These are phyloP conservation scores for Candida andamanensis DNA, from an alignment of 805 yeast species.

Conservation along the genomic window DNA sequence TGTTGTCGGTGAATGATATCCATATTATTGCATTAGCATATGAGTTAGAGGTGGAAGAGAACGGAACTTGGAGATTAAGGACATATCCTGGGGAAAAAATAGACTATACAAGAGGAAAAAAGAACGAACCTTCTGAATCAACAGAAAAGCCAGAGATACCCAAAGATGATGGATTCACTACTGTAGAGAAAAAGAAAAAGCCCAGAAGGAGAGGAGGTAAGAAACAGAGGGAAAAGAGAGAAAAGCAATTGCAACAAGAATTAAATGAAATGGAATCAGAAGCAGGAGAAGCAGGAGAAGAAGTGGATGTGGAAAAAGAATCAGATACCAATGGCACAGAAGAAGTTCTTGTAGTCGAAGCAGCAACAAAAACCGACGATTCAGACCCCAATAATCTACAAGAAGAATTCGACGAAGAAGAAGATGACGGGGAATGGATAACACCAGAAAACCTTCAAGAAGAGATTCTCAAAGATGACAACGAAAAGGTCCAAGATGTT, in stretches of 20 bases:
- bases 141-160: conserved; percentile 5
- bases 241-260: conserved; percentile 28
- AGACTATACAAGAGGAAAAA: conserved; percentile 14
- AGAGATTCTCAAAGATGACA: conserved; percentile 59
- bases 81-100: conserved; percentile 62
- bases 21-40: conserved; percentile 89
- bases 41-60: conserved; percentile 70
- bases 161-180: conserved; percentile 7
- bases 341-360: neutral
- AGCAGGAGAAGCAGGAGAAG: conserved; percentile 7
- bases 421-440: conserved; percentile 88
- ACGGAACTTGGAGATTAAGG: conserved; percentile 69
- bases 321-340: conserved; percentile 1
- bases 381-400: conserved; percentile 13
- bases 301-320: conserved; percentile 3
- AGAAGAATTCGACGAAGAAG: conserved; percentile 66
- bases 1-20: conserved; percentile 84
- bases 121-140: conserved; percentile 4
- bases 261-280: conserved; percentile 15
- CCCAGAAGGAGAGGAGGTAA: conserved; percentile 59
- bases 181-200: conserved; percentile 11
- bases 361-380: neutral
- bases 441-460: conserved; percentile 79
- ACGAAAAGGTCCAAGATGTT: conserved; percentile 48
- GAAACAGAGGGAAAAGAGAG: conserved; percentile 57